phyloP scores from a whole-genome alignment of 164 flowering plant species.

The Santalum album region DNA sequence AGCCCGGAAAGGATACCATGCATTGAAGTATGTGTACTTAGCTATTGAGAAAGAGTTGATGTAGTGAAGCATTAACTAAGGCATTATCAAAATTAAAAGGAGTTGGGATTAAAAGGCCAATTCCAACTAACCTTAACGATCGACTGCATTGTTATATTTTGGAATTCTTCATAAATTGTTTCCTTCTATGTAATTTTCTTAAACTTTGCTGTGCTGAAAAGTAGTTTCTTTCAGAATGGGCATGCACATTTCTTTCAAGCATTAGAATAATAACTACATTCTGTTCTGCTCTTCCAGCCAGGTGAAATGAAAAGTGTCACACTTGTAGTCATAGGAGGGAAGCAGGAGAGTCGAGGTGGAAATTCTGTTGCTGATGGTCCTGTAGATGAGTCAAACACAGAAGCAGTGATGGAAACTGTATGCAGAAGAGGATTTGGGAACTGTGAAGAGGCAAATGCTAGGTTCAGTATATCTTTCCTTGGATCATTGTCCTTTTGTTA shows the following conservation, averaged over 20 bases:
- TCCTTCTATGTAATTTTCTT: too few relatives aligned
- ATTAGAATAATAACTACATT: not conserved
- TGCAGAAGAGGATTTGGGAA: conserved; percentile 29
- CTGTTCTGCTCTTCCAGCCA: conserved; percentile 45
- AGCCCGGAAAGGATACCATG: too few relatives aligned
- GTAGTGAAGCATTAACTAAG: too few relatives aligned
- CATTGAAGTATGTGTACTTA: too few relatives aligned
- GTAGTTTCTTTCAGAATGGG: too few relatives aligned
- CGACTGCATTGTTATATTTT: too few relatives aligned
- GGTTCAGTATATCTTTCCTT: conserved; percentile 30
- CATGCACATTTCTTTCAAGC: not conserved
- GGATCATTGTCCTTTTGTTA: conserved; percentile 7
- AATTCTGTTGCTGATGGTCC: conserved; percentile 73
- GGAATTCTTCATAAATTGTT: too few relatives aligned
- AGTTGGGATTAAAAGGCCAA: too few relatives aligned
- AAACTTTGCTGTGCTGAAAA: too few relatives aligned
- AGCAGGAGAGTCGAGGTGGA: conserved; percentile 72
- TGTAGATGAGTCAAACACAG: conserved; percentile 29
- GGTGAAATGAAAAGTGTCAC: conserved; percentile 68
- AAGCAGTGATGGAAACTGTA: conserved; percentile 38
- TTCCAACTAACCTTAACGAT: too few relatives aligned
- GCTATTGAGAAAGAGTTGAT: too few relatives aligned
- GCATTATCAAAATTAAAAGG: too few relatives aligned
- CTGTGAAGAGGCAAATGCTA: conserved; percentile 43
- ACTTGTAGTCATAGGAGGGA: conserved; percentile 77